Evolutionary conservation across 495 filamentous ascomycete species (phyloP).

Genomic region (Podospora anserina): DNA sequence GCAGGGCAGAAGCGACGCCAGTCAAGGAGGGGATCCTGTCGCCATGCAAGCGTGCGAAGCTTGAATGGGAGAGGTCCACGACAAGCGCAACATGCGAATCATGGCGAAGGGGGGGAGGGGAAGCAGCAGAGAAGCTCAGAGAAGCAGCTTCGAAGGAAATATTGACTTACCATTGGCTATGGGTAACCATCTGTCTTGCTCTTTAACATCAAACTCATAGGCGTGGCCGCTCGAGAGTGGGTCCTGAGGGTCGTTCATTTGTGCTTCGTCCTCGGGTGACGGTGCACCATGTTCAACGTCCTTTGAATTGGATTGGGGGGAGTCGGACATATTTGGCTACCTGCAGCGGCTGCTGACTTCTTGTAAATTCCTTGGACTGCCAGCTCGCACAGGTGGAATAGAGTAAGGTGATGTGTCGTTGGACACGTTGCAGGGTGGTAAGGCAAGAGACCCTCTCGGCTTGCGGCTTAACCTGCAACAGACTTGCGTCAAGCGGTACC

Average conservation of each 20-base stretch:
- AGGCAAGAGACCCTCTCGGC: slow-evolving; percentile 41
- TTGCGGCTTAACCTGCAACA: slow-evolving; percentile 48
- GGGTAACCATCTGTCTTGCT: slow-evolving; percentile 98
- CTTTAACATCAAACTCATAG: slow-evolving; percentile 99
- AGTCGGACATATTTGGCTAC: slow-evolving; percentile 86
- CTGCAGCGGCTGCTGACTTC: slow-evolving; percentile 61
- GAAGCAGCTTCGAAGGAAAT: slow-evolving; percentile 8
- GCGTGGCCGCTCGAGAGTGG: slow-evolving; percentile 56
- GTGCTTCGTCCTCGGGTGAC: slow-evolving; percentile 80
- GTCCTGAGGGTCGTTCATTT: slow-evolving; percentile 59
- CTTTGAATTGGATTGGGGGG: slow-evolving; percentile 90
- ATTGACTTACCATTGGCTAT: slow-evolving; percentile 92
- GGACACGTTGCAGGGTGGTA: slow-evolving; percentile 55
- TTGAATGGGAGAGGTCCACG: slow-evolving; percentile 28
- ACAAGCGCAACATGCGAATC: slow-evolving; percentile 39
- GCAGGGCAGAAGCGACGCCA: slow-evolving; percentile 43
- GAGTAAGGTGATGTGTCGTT: slow-evolving; percentile 51
- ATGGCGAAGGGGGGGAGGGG: slow-evolving; percentile 44
- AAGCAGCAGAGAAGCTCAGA: slow-evolving; percentile 23
- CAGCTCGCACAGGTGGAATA: slow-evolving; percentile 50
- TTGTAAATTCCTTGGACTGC: slow-evolving; percentile 56
- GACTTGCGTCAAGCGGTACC: slow-evolving; percentile 38
- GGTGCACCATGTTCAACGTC: slow-evolving; percentile 89
- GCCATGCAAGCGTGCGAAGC: slow-evolving; percentile 38
- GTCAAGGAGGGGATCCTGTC: slow-evolving; percentile 35